Evolutionary conservation across 805 yeast species (phyloP), one percentile per base, ranked within the genome.

Genomic region (Zygosaccharomyces kombuchaensis): DNA sequence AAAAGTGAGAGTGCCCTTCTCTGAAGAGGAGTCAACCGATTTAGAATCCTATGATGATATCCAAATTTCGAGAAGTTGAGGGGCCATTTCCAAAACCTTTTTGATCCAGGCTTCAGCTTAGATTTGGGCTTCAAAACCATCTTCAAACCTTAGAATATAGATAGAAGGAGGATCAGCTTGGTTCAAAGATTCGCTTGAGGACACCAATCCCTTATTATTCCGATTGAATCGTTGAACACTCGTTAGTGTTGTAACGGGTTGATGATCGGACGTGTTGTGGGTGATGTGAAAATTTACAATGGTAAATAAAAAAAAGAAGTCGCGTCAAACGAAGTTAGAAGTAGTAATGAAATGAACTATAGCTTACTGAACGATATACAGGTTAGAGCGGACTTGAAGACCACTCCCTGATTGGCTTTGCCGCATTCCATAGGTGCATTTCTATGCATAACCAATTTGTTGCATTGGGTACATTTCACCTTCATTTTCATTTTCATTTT

Each of bases 101-200:
- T 45, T 2, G 48, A 46, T 21, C 54, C 49, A 10, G 47, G 27
- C 27, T 50, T 54, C 12, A 39, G 40, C 40, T 58, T 63, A 7
- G 56, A 47, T 46, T 56, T 63, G 30, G 66, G 65, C 48, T 53
- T 62, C 26, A 62, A 46, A 10, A 52, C 59, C 66, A 61, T 61
- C 45, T 46, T 57, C 14, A 52, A 19, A 29, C 54, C 34, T 30
- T 47, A 57, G 22, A 52, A 42, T 26, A 56, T 41, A 14, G 54
- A 45, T 14, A 59, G 14, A 32, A 57, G 22, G 41, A 59, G 40
- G 35, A 56, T 44, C 58, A 55, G 34, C 17, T 4, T 38, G 25
- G n/a, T n/a, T 29, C 32, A 29, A 29, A 13, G 32, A 27, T n/a
- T 3, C n/a, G 32, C 14, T 29, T 14, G 16, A 29, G 16, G 31